A percentile compares a stretch with the other conserved stretches of the same genome.
These are phyloP conservation scores for Globisporangium paddicum DNA, from an alignment of 352 stramenopile species.

Conservation along the genomic window DNA sequence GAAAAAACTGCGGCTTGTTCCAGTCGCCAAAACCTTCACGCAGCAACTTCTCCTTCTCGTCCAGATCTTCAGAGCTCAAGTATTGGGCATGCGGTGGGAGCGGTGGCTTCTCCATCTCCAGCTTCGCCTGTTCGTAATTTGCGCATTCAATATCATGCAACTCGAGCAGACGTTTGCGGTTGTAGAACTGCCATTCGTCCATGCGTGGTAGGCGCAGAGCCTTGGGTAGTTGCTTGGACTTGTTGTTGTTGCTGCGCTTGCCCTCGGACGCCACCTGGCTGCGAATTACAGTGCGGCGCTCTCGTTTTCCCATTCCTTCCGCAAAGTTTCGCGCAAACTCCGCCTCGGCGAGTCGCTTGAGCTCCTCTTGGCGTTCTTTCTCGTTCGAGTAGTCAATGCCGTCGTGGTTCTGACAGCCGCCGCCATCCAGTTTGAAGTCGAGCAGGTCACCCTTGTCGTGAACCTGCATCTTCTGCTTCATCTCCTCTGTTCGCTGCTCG, in stretches of 20 bases:
- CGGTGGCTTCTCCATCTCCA: conserved; percentile 69
- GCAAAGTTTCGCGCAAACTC: conserved; percentile 77
- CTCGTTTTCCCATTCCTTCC: conserved; percentile 80
- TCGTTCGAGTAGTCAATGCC: conserved; percentile 96
- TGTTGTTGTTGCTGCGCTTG: conserved; percentile 43
- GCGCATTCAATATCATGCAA: conserved; percentile 79
- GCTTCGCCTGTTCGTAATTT: conserved; percentile 77
- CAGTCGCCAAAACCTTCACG: conserved; percentile 79
- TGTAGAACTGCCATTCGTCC: conserved; percentile 89
- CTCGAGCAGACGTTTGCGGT: conserved; percentile 70
- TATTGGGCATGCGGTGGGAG: conserved; percentile 71
- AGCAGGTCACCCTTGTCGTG: conserved; percentile 86
- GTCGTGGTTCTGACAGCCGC: conserved; percentile 94
- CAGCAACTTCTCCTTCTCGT: conserved; percentile 92
- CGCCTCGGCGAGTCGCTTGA: conserved; percentile 79
- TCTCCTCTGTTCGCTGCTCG: conserved; percentile 82
- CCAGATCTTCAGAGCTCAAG: conserved; percentile 77
- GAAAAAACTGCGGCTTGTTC: conserved; percentile 87
- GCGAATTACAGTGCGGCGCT: conserved; percentile 74
- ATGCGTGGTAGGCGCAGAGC: conserved; percentile 73
- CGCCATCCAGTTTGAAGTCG: conserved; percentile 92
- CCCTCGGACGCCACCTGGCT: conserved; percentile 35
- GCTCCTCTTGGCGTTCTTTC: conserved; percentile 79
- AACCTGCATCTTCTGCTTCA: conserved; percentile 83
- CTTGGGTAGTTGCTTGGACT: conserved; percentile 79